These are phyloP conservation scores for Pistacia vera DNA, from an alignment of 345 rosid genomes.

Conservation along the genomic window DNA sequence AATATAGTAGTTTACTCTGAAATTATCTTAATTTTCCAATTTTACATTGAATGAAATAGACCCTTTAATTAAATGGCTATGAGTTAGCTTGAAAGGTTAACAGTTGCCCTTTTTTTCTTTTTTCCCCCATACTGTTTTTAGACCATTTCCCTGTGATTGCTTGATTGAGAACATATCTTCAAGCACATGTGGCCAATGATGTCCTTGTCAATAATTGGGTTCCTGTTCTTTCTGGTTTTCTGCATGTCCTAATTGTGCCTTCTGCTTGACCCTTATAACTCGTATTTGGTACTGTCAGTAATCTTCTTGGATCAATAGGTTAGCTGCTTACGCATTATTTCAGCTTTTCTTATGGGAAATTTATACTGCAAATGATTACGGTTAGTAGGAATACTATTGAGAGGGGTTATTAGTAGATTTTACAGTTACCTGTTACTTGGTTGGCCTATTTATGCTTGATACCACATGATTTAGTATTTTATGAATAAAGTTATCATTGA, in stretches of 20 bases:
- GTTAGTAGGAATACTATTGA: background rate
- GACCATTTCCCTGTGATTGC: background rate
- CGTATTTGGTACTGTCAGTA: background rate
- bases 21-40: background rate
- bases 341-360: background rate
- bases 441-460: background rate
- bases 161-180: background rate
- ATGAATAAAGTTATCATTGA: background rate
- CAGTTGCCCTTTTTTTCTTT: no score
- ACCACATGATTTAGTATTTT: background rate
- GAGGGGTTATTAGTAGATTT: background rate
- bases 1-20: background rate
- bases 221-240: constrained; percentile 1
- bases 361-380: background rate
- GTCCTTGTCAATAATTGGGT: background rate
- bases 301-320: background rate
- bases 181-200: background rate
- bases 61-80: background rate
- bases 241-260: constrained; percentile 6
- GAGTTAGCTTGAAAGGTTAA: background rate
- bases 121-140: background rate
- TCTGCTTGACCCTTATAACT: background rate
- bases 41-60: background rate
- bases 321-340: background rate
- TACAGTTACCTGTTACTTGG: background rate